Conservation (phyloP, 768 basidiomycete genomes). For the Tulasnella sp. region DNA sequence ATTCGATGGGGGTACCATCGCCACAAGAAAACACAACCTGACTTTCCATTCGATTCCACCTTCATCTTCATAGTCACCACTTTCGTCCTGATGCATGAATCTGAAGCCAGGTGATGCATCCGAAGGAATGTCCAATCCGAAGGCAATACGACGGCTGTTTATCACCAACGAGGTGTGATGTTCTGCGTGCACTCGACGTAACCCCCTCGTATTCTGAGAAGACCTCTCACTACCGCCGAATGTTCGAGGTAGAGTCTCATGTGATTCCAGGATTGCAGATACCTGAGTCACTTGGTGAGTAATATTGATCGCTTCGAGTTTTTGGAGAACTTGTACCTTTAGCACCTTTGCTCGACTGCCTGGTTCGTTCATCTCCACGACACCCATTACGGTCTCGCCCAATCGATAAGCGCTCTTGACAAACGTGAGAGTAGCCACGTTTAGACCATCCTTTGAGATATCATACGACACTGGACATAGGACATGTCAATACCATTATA, state of each 20-base stretch:
- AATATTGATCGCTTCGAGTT: not conserved
- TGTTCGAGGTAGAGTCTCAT: constrained; percentile 28
- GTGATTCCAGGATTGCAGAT: constrained; percentile 45
- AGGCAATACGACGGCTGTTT: constrained; percentile 63
- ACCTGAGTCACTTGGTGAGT: too few relatives aligned
- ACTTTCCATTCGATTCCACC: constrained; percentile 92
- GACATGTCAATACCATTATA: not conserved
- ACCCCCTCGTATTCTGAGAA: constrained; percentile 27
- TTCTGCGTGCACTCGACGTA: constrained; percentile 73
- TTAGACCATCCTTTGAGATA: constrained; percentile 83
- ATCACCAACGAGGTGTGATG: constrained; percentile 65
- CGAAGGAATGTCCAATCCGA: constrained; percentile 82
- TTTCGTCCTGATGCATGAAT: constrained; percentile 28
- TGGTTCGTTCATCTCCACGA: constrained; percentile 73
- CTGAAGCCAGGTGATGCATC: constrained; percentile 84
- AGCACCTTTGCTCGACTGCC: constrained; percentile 61
- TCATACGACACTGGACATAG: constrained; percentile 70
- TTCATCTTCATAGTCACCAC: constrained; percentile 29
- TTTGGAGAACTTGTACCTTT: constrained; percentile 38
- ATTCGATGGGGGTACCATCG: constrained; percentile 35
- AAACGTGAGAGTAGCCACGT: constrained; percentile 83
- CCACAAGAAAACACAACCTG: constrained; percentile 71
- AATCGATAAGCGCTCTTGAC: constrained; percentile 83
- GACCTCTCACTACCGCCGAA: constrained; percentile 26
- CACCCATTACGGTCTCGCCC: constrained; percentile 82